Conservation (phyloP, 2,329 filamentous ascomycete species). For the Colletotrichum viniferum region DNA sequence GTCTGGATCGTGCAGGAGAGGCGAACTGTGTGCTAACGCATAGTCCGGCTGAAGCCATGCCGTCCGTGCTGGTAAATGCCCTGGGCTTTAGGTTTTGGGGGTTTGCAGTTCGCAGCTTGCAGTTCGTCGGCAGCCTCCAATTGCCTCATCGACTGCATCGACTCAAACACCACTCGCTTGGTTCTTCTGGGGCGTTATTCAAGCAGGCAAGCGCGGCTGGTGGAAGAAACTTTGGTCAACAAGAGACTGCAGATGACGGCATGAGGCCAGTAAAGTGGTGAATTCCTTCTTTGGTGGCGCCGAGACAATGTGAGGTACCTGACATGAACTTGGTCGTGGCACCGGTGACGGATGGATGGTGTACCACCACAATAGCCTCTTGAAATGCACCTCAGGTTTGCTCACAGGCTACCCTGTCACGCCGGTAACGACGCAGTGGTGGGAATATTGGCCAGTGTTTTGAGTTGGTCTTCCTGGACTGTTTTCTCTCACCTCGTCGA, state of each 20-base stretch:
- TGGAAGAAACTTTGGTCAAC: not conserved
- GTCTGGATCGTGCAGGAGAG: constrained; percentile 4
- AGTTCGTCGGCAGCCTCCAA: not conserved
- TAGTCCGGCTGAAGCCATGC: constrained; percentile 3
- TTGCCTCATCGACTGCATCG: not conserved
- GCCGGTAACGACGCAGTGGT: not conserved
- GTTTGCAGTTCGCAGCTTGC: not conserved
- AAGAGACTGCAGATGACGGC: not conserved
- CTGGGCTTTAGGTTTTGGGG: not conserved
- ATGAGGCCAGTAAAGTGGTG: not conserved
- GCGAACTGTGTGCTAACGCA: not conserved
- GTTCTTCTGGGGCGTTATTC: not conserved
- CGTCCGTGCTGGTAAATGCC: constrained; percentile 4
- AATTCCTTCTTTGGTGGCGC: not conserved
- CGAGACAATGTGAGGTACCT: not conserved
- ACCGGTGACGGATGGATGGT: not conserved
- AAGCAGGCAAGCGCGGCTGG: not conserved
- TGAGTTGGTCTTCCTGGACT: not conserved
- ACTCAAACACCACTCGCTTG: not conserved
- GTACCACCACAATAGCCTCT: not conserved
- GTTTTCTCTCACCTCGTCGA: not conserved
- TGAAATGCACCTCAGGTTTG: not conserved
- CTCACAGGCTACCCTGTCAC: not conserved
- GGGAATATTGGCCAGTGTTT: not conserved
- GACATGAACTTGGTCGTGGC: not conserved